Percentiles rank a stretch among this genome's conserved stretches.
Evolutionary conservation across 305 asterid species (phyloP).

Genomic region (Ajuga reptans): DNA sequence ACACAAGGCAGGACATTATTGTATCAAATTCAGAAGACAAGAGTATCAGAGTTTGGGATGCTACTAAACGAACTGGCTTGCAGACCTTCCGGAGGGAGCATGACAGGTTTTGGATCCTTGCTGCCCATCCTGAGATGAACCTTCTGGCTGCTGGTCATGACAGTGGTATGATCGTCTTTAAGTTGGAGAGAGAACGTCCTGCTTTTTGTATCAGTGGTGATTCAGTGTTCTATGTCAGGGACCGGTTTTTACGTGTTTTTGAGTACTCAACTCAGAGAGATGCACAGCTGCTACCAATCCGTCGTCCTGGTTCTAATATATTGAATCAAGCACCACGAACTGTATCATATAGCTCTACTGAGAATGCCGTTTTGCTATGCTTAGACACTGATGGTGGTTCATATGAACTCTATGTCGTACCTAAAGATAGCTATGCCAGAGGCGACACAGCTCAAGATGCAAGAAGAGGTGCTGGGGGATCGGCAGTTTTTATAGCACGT

Average conservation of each 20-base stretch:
- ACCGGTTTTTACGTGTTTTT: slow-evolving; percentile 45
- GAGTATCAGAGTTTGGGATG: slow-evolving; percentile 78
- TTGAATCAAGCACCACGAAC: slow-evolving; percentile 60
- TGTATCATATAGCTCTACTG: slow-evolving; percentile 78
- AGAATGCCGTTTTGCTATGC: slow-evolving; percentile 71
- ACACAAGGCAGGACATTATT: slow-evolving; percentile 71
- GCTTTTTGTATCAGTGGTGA: slow-evolving; percentile 70
- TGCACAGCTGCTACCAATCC: slow-evolving; percentile 43
- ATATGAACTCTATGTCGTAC: slow-evolving; percentile 65
- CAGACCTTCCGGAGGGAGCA: slow-evolving; percentile 92
- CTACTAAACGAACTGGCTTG: slow-evolving; percentile 84
- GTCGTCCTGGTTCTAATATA: slow-evolving; percentile 43
- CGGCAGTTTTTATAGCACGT: slow-evolving; percentile 79
- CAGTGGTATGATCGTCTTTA: slow-evolving; percentile 86
- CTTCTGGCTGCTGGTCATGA: slow-evolving; percentile 95
- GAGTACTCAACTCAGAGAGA: slow-evolving; percentile 48
- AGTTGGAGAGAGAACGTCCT: slow-evolving; percentile 89
- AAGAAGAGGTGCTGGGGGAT: slow-evolving; percentile 75
- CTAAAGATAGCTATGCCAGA: slow-evolving; percentile 71
- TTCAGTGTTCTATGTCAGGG: slow-evolving; percentile 63
- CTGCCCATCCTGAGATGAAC: slow-evolving; percentile 89
- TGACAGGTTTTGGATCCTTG: slow-evolving; percentile 86
- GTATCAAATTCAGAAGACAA: slow-evolving; percentile 78
- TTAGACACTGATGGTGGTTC: slow-evolving; percentile 83
- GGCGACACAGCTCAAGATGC: slow-evolving; percentile 80